Percentiles rank a stretch among this genome's conserved stretches.
These are phyloP conservation scores for Solanum dulcamara DNA, from an alignment of 257 asterid species.

Conservation along the genomic window DNA sequence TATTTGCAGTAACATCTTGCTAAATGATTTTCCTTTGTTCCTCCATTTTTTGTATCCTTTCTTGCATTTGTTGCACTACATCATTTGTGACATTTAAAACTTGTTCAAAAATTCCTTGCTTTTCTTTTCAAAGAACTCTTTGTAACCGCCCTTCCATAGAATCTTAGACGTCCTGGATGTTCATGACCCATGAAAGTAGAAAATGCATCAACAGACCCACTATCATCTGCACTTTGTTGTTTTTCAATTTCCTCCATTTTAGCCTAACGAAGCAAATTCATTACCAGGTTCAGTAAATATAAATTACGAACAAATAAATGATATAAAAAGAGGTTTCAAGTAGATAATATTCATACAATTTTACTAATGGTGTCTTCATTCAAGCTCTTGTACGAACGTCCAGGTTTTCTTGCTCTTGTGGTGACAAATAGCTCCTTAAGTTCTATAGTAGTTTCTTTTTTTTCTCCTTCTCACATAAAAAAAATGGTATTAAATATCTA, in stretches of 20 bases:
- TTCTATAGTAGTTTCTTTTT: not conserved
- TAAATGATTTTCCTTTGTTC: no score
- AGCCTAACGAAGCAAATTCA: not conserved
- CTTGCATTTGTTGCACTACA: no score
- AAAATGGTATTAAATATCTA: no score
- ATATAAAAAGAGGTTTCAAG: no score
- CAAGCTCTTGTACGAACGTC: not conserved
- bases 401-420: not conserved
- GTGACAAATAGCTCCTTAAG: not conserved
- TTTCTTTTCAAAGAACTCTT: no score
- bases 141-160: not conserved
- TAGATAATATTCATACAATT: not conserved
- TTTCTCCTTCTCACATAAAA: not conserved
- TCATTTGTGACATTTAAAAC: no score
- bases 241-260: not conserved
- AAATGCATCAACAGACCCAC: not conserved
- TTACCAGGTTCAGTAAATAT: no score
- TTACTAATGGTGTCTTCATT: not conserved
- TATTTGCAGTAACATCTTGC: no score
- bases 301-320: no score
- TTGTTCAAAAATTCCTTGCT: no score
- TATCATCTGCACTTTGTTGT: not conserved
- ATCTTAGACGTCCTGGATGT: not conserved
- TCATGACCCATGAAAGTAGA: not conserved
- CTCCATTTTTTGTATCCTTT: no score